Conservation (phyloP, 73 alveolate species). For the Uronychia binucleata region DNA sequence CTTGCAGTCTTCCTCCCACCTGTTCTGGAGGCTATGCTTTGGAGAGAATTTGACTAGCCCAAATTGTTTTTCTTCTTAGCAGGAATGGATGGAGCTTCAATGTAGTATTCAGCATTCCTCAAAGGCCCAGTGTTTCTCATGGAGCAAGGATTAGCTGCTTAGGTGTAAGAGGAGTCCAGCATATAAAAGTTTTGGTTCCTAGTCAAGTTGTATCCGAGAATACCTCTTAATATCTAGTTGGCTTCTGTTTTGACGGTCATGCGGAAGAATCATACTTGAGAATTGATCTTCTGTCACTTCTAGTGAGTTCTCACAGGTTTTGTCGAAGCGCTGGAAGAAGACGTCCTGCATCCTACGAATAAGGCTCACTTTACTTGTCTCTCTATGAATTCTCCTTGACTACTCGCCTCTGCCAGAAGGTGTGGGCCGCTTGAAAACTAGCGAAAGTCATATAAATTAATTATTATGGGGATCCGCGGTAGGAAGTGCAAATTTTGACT, state of each 20-base stretch:
- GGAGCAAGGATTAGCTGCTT: slow-evolving; percentile 61
- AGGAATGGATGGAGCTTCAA: slow-evolving; percentile 13
- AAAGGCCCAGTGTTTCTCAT: slow-evolving; percentile 68
- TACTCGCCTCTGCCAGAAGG: slow-evolving; percentile 41
- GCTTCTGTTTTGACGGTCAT: background rate
- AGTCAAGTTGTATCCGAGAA: background rate
- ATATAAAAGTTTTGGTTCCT: slow-evolving; percentile 49
- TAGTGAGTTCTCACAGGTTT: background rate
- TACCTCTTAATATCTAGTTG: background rate
- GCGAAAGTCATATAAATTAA: background rate
- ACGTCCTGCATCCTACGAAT: background rate
- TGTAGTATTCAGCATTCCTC: slow-evolving; percentile 61
- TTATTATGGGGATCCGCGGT: background rate
- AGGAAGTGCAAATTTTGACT: background rate
- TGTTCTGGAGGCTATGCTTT: background rate
- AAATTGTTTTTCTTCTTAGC: background rate
- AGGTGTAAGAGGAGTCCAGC: slow-evolving; percentile 55
- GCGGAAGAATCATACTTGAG: background rate
- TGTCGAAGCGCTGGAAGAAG: background rate
- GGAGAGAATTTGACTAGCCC: background rate
- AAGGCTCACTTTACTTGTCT: slow-evolving; percentile 5
- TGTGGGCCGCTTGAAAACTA: slow-evolving; percentile 47
- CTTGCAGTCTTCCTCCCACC: background rate
- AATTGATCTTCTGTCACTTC: background rate
- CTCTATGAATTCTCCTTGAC: slow-evolving; percentile 34